Base-by-base conservation (phyloP, 257 asterid genomes). In the Nicotiana undulata region DNA sequence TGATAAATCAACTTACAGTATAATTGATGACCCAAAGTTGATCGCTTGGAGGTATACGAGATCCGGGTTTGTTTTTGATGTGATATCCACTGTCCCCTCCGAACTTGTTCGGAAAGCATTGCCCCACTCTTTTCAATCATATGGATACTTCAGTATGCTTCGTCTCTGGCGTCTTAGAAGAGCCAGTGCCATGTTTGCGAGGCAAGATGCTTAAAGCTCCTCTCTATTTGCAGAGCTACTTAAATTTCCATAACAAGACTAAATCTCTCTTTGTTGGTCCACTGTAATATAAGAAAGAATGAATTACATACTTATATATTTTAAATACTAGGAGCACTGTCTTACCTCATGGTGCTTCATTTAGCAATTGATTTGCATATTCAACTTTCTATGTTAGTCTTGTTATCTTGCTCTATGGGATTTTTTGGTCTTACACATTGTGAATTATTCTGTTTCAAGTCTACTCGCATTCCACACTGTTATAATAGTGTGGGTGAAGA, bases 121-220 rank as follows among this genome's bases (percentile, higher is more conserved):
- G 44, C 97, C 98, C 11, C 18, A 49, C 13, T 34, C 74, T 52
- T 46, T 79, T n/a, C 83, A 85, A 40, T 78, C 85, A 10, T 90
- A 86, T 83, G 92, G 89, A 65, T 92, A 86, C 85, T 83, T 93
- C 81, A 88, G 85, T 51, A 85, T 93, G 87, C 97, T 93, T 77
- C 97, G 96, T 8, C 94, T 93, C 77, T 93, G 98, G 98, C 98
- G 97, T 75, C 93, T 93, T 82, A 83, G 93, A 74, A 85, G 98
- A 88, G 98, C 89, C 70, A 89, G 98, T 72, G 79, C 86, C 22
- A 84, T 93, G 93, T 93, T 93, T 80, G 88, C 89, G 13, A 88
- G 92, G 98, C 92, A 77, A 49, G 63, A 17, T 40, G 1, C 17
- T 80, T 56, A 56, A 2, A 56, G 22, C 15, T 26, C 63, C 63